These are phyloP conservation scores for Cryphonectria radicalis DNA, from an alignment of 2,329 filamentous ascomycete species.

Conservation along the genomic window DNA sequence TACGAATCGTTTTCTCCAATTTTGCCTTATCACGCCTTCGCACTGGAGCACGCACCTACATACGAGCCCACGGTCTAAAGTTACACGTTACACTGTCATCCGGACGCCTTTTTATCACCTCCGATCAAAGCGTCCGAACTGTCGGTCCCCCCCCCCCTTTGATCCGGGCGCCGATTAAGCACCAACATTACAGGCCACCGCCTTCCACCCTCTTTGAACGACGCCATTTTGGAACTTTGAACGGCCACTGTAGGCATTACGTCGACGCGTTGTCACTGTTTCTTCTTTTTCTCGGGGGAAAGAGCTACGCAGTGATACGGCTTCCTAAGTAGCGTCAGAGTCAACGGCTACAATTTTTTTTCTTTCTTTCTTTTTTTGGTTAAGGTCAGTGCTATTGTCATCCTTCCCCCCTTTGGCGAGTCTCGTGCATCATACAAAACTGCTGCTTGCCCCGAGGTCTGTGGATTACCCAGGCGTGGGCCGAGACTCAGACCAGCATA, in stretches of 20 bases:
- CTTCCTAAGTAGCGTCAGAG: constrained; percentile 11
- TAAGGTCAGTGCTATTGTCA: constrained; percentile 16
- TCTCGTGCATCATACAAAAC: not conserved
- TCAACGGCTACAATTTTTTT: not conserved
- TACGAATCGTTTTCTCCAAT: constrained; percentile 26
- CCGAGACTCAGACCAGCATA: constrained; percentile 7
- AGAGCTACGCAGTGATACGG: not conserved
- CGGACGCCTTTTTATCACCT: constrained; percentile 25
- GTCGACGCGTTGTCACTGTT: not conserved
- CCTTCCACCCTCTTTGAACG: not conserved
- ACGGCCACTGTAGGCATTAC: not conserved
- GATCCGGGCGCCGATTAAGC: constrained; percentile 18
- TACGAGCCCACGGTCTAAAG: constrained; percentile 17
- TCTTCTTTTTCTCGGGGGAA: not conserved
- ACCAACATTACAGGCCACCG: not conserved
- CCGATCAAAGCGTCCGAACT: constrained; percentile 12
- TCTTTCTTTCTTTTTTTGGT: not conserved
- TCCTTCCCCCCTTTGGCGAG: constrained; percentile 4
- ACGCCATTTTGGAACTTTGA: not conserved
- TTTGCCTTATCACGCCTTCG: constrained; percentile 11
- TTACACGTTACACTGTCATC: constrained; percentile 16
- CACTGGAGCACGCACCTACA: not conserved
- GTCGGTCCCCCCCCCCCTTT: not conserved
- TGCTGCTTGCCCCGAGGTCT: constrained; percentile 9
- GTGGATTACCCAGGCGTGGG: constrained; percentile 7